phyloP scores from a whole-genome alignment of 2,329 filamentous ascomycete genomes.

The Diaporthe eres region DNA sequence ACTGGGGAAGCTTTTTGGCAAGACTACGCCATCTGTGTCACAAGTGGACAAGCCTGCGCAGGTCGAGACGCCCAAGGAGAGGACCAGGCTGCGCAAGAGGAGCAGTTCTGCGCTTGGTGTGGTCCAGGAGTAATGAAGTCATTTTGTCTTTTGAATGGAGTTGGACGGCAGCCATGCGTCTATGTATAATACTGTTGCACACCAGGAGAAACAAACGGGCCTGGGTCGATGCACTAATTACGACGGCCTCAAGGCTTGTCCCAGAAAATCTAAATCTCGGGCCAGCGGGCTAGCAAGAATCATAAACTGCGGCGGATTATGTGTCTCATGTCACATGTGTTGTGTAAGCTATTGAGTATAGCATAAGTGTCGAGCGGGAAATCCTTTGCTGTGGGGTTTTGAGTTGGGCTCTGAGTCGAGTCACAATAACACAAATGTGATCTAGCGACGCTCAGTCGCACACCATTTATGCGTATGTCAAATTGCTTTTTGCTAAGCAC shows the following conservation, averaged over 20 bases:
- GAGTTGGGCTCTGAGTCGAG: not conserved
- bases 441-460: not conserved
- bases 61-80: constrained; percentile 21
- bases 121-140: constrained; percentile 1
- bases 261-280: not conserved
- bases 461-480: not conserved
- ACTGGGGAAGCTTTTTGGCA: not conserved
- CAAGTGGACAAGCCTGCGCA: not conserved
- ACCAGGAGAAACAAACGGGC: not conserved
- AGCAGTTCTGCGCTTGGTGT: constrained; percentile 25
- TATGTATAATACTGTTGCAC: not conserved
- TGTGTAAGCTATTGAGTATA: not conserved
- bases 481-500: not conserved
- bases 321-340: too few species aligned
- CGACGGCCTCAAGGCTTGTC: not conserved
- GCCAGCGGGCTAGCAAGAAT: not conserved
- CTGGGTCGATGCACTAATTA: not conserved
- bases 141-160: not conserved
- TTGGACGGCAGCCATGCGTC: not conserved
- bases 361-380: not conserved
- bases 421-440: not conserved
- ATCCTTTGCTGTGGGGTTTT: not conserved
- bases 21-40: not conserved
- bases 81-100: constrained; percentile 21
- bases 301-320: not conserved